A percentile compares a stretch with the other conserved stretches of the same genome.
These are phyloP conservation scores for Beauveria rudraprayagi DNA, from an alignment of 2,329 filamentous ascomycete genomes.

Conservation along the genomic window DNA sequence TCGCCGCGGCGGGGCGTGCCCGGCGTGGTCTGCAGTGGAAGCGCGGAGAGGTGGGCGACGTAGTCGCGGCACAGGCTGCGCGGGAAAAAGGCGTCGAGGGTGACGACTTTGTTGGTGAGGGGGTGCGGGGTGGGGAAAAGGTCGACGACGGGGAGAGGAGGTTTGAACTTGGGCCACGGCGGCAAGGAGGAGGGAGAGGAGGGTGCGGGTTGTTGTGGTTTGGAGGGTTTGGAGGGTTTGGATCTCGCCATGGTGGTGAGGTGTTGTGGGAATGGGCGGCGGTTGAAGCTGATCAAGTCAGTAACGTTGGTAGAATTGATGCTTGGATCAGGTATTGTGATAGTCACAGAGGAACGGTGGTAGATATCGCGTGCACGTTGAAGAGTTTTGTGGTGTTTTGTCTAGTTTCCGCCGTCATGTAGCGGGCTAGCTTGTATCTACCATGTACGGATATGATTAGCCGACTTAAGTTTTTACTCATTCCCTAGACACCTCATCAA, in stretches of 20 bases:
- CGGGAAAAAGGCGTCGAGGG: slow-evolving; percentile 68
- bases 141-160: slow-evolving; percentile 56
- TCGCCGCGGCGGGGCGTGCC: slow-evolving; percentile 71
- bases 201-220: slow-evolving; percentile 10
- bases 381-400: no score
- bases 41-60: slow-evolving; percentile 58
- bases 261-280: neutral
- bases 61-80: slow-evolving; percentile 67
- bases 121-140: slow-evolving; percentile 51
- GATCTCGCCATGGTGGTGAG: slow-evolving; percentile 25
- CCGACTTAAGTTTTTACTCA: no score
- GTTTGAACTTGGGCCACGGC: slow-evolving; percentile 64
- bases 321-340: no score
- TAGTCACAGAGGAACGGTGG: no score
- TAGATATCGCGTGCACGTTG: no score
- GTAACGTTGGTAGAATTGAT: neutral
- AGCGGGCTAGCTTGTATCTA: no score
- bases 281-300: neutral
- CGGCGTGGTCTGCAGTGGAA: slow-evolving; percentile 71
- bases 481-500: no score
- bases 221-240: slow-evolving; percentile 18
- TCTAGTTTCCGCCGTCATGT: no score
- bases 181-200: slow-evolving; percentile 13
- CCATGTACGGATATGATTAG: no score
- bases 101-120: slow-evolving; percentile 54